Evolutionary conservation across 1,284 basidiomycete species (phyloP), one percentile per base, ranked within the genome.

Genomic region (Ganoderma sp.): DNA sequence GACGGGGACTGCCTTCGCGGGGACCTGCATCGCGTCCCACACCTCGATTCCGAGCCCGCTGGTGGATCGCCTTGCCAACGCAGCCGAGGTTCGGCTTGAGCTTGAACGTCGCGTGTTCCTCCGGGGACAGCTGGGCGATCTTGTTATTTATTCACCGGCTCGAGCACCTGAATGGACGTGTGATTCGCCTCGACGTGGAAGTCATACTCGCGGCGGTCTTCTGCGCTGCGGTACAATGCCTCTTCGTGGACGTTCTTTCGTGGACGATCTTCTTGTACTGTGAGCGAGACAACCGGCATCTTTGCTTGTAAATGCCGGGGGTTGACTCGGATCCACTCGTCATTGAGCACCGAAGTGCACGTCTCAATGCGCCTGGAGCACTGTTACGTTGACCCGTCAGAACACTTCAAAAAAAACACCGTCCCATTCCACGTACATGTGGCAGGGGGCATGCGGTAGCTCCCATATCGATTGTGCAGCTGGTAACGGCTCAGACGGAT

Each of bases 171-270:
- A 74, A 99, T 97, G 9, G 97, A 98, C 61, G 96, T 92, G 25
- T 92, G 86, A 75, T 99, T 95, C n/a, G 96, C 97, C 78, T 99
- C 97, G 75, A 99, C 96, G 79, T 99, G 96, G 84, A 98, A 99
- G 80, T 99, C 97, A 79, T 99, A 99, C 80, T 99, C 97, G 81
- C 99, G 97, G 12, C 97, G 90, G 79, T 99, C 98, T 79, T 99
- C 97, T 78, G 99, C 97, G 64, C 92, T 94, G 59, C 96, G 93
- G 81, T 98, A 97, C n/a, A 99, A 86, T 0, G 97, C 97, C 77
- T 99, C 97, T 78, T 99, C 97, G 80, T 95, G 99, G 1, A 92
- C 86, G 80, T 99, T 99, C 87, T 98, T 98, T 83, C 93, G 25
- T 28, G 25, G 25, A 28, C 25, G 25, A 28, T 28, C 25, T 28